Percentiles rank a stretch among this genome's conserved stretches.
These are phyloP conservation scores for Talaromyces sp. DNA, from an alignment of 2,329 filamentous ascomycete genomes.

Conservation along the genomic window DNA sequence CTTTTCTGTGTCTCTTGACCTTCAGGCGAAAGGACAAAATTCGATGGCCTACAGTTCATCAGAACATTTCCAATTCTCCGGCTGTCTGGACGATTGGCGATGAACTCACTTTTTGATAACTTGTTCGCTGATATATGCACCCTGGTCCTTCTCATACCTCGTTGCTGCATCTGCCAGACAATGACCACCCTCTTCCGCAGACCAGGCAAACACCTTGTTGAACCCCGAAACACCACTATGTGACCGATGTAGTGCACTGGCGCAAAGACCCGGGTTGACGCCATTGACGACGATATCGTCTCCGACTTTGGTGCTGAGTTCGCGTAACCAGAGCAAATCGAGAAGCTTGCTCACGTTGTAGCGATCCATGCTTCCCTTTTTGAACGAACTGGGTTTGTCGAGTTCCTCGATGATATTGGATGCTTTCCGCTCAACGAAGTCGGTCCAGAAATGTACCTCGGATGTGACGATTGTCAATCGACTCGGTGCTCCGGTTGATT, in stretches of 20 bases:
- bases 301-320: constrained; percentile 27
- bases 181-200: background rate
- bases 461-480: constrained; percentile 3
- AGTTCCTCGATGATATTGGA: constrained; percentile 36
- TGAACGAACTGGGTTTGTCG: constrained; percentile 27
- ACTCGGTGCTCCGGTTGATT: background rate
- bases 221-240: background rate
- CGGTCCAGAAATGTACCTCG: background rate
- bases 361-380: constrained; percentile 33
- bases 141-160: background rate
- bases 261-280: constrained; percentile 53
- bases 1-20: background rate
- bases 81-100: background rate
- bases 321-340: constrained; percentile 42
- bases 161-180: background rate
- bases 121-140: constrained; percentile 6
- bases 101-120: background rate
- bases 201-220: constrained; percentile 6
- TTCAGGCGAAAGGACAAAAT: background rate
- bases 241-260: constrained; percentile 24
- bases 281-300: constrained; percentile 48
- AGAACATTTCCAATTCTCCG: background rate
- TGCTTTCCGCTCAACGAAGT: constrained; percentile 24
- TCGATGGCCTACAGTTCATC: background rate
- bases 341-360: constrained; percentile 48